A percentile compares a stretch with the other conserved stretches of the same genome.
Evolutionary conservation across 768 basidiomycete species (phyloP).

Genomic region (Boletus insuetus): DNA sequence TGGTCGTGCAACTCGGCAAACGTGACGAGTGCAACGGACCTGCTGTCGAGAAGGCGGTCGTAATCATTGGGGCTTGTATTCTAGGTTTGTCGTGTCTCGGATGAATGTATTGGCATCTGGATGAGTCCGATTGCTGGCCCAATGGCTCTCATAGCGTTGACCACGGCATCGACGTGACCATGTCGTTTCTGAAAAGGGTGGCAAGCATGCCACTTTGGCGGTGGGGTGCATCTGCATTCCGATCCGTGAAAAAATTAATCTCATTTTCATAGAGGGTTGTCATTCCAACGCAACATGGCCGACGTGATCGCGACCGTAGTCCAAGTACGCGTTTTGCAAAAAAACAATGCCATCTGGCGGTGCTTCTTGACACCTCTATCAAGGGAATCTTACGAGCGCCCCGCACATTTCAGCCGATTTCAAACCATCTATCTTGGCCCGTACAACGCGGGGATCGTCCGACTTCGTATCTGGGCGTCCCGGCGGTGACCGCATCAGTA

Average conservation of each 20-base stretch:
- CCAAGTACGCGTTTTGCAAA: neutral
- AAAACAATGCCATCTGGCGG: neutral
- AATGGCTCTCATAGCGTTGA: neutral
- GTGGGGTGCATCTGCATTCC: neutral
- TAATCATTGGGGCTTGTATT: slow-evolving; percentile 53
- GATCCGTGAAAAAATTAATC: neutral
- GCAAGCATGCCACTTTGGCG: neutral
- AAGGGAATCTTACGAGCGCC: slow-evolving; percentile 33
- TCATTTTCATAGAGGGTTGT: neutral
- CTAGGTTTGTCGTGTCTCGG: slow-evolving; percentile 34
- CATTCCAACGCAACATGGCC: slow-evolving; percentile 1
- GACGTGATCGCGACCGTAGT: neutral
- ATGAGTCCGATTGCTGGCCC: too few species aligned
- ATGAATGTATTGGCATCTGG: too few species aligned
- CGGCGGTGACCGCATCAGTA: slow-evolving; percentile 33
- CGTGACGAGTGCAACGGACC: slow-evolving; percentile 43
- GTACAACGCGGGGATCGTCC: slow-evolving; percentile 31
- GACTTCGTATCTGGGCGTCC: slow-evolving; percentile 21
- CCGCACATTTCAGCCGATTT: slow-evolving; percentile 33
- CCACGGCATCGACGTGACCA: slow-evolving; percentile 17
- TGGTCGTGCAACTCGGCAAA: slow-evolving; percentile 46
- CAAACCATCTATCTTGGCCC: slow-evolving; percentile 26
- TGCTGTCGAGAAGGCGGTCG: slow-evolving; percentile 55
- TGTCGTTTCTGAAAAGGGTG: neutral
- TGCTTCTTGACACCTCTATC: neutral